Evolutionary conservation across 1,139 yeast species (phyloP), one percentile per base, ranked within the genome.

Genomic region (Candida frijolesensis): DNA sequence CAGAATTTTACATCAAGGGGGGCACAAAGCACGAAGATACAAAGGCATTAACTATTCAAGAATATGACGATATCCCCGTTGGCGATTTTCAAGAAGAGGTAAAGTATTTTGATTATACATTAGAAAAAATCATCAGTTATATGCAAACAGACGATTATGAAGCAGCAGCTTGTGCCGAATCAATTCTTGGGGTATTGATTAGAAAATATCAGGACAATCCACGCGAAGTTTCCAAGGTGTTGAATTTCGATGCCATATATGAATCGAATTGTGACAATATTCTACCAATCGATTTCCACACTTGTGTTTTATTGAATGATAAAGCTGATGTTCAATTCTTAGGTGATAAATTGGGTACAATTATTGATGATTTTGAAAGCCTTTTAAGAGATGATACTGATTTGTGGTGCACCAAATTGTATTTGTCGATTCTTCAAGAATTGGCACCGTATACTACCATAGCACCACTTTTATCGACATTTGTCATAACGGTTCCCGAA

Each of bases 131-230:
- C 14, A 32, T 58, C 4, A 45, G 49, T 7, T 53, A 50, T 34
- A 32, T 54, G 2, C 43, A 49, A 2, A 39, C 46, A 1, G 53
- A 49, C 18, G 48, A 55, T 42, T 34, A 58, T 0, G 55, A 58
- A 14, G 56, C 65, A 1, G 57, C 59, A 11, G 65, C 68, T 2
- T 68, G 73, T 47, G 68, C 74, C 37, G 80, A 78, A 43, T 58
- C 72, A 1, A 60, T 73, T 10, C 47, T 74, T 12, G 81, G 81
- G 1, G 76, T 68, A 2, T 58, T 77, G 32, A 54, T 72, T 1
- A 53, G 62, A 51, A 67, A 65, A 42, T 59, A 56, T 34, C 51
- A 57, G 2, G 44, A 40, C 0, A 54, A 57, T 15, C 52, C 47
- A 7, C 48, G 56, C 2, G 66, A 62, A 12, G 51, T 64, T 2